Base-by-base conservation (phyloP, 495 filamentous ascomycete species). In the Penicillium turbatum region DNA sequence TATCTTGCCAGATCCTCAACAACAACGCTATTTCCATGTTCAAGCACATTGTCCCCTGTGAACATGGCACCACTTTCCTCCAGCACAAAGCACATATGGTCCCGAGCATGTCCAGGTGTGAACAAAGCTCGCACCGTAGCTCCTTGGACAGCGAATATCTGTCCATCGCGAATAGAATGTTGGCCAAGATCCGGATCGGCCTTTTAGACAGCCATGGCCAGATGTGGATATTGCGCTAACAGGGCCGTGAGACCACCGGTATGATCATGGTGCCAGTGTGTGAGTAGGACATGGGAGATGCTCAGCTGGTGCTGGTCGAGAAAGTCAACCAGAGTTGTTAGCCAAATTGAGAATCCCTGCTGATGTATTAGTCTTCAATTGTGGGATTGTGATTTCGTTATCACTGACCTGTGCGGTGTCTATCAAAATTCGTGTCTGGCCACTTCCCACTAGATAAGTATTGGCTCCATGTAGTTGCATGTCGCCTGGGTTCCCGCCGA, bases 231-330 rank as follows among this genome's bases (percentile, higher is more conserved):
- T 2, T 77, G 40, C 2, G 69, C 51, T 1, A 83, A 65, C 0
- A 92, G 73, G 48, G 90, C 81, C 1, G 69, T 56, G 24, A 93
- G 79, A 6, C 90, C 90, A 12, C 81, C 82, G 7, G 79, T 76
- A 59, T 96, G 90, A 65, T 96, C 90, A 17, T 72, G 78, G 68
- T 95, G 90, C 85, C 87, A 87, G 68, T 96, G 90, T 0, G 90
- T 90, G 15, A 95, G 72, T 12, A 96, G 71, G 1, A 82, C 78
- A 11, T 67, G 61, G 11, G 75, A 68, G 17, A 95, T 70, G 1
- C 69, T 63, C 41, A 84, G 73, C 7, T 79, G 70, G 4, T 31
- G 29, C 19, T 63, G 38, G 10, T 43, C 15, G 8, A 69, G 55
- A 8, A 53, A 57, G 0, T 57, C 47, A 3, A 44, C 36, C n/a